These are phyloP conservation scores for Nemania serpens DNA, from an alignment of 2,329 filamentous ascomycete genomes.

Conservation along the genomic window DNA sequence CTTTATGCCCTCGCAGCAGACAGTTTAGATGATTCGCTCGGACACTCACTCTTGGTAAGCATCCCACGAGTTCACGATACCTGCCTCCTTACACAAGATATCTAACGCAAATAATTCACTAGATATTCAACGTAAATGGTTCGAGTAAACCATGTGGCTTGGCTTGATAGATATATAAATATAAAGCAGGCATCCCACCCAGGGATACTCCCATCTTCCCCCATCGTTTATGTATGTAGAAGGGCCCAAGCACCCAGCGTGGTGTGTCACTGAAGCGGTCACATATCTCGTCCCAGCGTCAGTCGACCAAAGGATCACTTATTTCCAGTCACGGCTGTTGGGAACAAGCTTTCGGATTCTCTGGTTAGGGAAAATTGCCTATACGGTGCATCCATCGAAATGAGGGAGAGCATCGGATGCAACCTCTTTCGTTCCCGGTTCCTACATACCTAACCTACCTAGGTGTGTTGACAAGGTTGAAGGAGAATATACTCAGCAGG, in stretches of 20 bases:
- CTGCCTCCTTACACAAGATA: too few species aligned
- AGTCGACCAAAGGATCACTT: conserved; percentile 11
- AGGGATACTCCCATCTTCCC: background rate
- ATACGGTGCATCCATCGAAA: conserved; percentile 20
- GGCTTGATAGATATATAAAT: background rate
- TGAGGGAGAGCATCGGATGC: conserved; percentile 23
- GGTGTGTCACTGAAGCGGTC: background rate
- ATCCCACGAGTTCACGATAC: background rate
- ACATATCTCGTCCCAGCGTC: conserved; percentile 7
- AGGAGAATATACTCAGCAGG: background rate
- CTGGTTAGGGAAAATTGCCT: conserved; percentile 27
- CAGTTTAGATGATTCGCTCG: too few species aligned
- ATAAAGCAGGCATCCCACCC: background rate
- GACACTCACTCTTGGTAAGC: background rate
- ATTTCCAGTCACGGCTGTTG: conserved; percentile 13
- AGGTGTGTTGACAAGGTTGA: background rate
- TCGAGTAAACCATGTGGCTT: conserved; percentile 4
- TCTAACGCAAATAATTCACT: too few species aligned
- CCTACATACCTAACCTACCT: conserved; percentile 15
- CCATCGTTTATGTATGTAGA: background rate
- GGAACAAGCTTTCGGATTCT: conserved; percentile 26
- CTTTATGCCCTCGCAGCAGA: too few species aligned
- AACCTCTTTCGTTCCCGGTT: conserved; percentile 18
- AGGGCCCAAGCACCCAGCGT: background rate
- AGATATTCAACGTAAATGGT: background rate